phyloP scores from a whole-genome alignment of 805 yeast genomes.

The Nakazawaea laoshanensis region DNA sequence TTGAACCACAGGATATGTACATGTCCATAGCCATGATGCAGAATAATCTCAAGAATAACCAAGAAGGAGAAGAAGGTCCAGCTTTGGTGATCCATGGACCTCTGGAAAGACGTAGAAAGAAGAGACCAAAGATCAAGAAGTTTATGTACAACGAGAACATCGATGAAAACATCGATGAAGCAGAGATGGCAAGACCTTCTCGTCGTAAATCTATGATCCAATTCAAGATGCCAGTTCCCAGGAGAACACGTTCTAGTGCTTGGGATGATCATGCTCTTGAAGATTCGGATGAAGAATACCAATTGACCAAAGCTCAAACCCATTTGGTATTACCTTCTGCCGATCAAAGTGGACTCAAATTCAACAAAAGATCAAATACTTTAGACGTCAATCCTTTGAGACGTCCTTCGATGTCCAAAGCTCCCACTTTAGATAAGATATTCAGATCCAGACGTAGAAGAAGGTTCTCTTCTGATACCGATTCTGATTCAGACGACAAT shows the following conservation, averaged over 20 bases:
- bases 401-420: constrained; percentile 15
- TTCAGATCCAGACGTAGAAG: constrained; percentile 24
- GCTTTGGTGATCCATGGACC: constrained; percentile 76
- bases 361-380: constrained; percentile 38
- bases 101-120: constrained; percentile 47
- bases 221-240: constrained; percentile 14
- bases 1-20: constrained; percentile 78
- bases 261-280: constrained; percentile 13
- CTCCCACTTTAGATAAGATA: constrained; percentile 42
- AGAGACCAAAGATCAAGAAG: constrained; percentile 10
- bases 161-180: constrained; percentile 6
- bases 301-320: constrained; percentile 21
- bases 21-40: constrained; percentile 79
- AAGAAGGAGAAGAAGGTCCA: constrained; percentile 57
- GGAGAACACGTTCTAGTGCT: constrained; percentile 14
- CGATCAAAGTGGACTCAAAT: constrained; percentile 27
- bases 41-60: constrained; percentile 33
- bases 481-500: constrained; percentile 14
- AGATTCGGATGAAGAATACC: constrained; percentile 11
- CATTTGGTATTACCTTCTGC: constrained; percentile 25
- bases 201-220: constrained; percentile 14
- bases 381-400: constrained; percentile 25
- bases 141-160: constrained; percentile 6
- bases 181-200: constrained; percentile 2
- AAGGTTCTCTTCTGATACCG: constrained; percentile 17